Evolutionary conservation across 2,329 filamentous ascomycete genomes (phyloP), one percentile per base, ranked within the genome.

Genomic region (Arthrobotrys sinensis): DNA sequence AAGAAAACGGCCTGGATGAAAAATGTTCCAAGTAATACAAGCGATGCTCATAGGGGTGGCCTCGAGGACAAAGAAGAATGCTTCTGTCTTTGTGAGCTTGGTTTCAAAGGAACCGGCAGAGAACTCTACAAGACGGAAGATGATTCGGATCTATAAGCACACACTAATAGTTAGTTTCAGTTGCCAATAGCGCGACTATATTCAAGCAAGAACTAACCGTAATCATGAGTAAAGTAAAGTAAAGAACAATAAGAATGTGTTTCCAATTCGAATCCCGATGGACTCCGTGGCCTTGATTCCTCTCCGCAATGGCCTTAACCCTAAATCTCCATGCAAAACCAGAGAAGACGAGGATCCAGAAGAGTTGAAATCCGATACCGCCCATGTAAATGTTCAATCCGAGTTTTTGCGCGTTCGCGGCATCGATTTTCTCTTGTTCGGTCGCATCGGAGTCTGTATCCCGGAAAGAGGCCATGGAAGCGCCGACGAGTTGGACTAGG

Each of bases 121-220:
- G 80, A 88, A 91, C 82, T 91, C 89, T 65, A 85, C 83, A 1
- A 91, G 85, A 34, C 89, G 88, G 83, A 88, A 91, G 79, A 90
- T 86, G 82, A 91, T 90, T 38, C 89, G 87, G 32, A 86, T 82
- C 85, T 88, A 53, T 24, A 66, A 52, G 7, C 4, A 14, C 8
- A 6, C 11, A 21, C 24, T 4, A 32, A 11, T 32, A 46, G 24
- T 46, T 32, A 45, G 45, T 19, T 14, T 46, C 0, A 1, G 4
- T 64, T 12, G 3, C 12, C 8, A 28, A 1, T 10, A 6, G 12
- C 36, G 12, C 12, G 52, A 21, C 7, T 34, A n/a, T 11, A 24
- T 21, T 32, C 14, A 38, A 16, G 19, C 12, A 34, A 4, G 14
- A 50, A 80, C 82, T 67, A 71, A 85, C 81, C 0, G 83, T 83